Conservation (phyloP, 176 grass and related monocot genomes). For the Triticum aestivum region IWGSC_CS_RefSeq_v2.1 NC_057801.1:178986344-178986843, state of each 20-base stretch:
- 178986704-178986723: constrained; percentile 91
- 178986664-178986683: constrained; percentile 85
- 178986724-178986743: constrained; percentile 86
- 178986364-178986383: not conserved
- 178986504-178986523: not conserved
- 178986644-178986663: constrained; percentile 76
- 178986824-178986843: constrained; percentile 91
- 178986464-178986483: not conserved
- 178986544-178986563: constrained; percentile 64
- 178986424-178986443: not conserved
- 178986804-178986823: constrained; percentile 62
- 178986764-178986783: constrained; percentile 71
- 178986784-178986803: constrained; percentile 83
- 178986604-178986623: constrained; percentile 86
- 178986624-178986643: constrained; percentile 85
- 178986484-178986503: not conserved
- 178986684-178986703: constrained; percentile 85
- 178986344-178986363: not conserved
- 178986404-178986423: not conserved
- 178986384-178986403: not conserved
- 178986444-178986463: not conserved
- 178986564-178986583: constrained; percentile 75
- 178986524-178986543: constrained; percentile 1
- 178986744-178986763: constrained; percentile 74
- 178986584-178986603: constrained; percentile 95